These are phyloP conservation scores for Jackrogersella multiformis DNA, from an alignment of 495 filamentous ascomycete species.

Conservation along the genomic window DNA sequence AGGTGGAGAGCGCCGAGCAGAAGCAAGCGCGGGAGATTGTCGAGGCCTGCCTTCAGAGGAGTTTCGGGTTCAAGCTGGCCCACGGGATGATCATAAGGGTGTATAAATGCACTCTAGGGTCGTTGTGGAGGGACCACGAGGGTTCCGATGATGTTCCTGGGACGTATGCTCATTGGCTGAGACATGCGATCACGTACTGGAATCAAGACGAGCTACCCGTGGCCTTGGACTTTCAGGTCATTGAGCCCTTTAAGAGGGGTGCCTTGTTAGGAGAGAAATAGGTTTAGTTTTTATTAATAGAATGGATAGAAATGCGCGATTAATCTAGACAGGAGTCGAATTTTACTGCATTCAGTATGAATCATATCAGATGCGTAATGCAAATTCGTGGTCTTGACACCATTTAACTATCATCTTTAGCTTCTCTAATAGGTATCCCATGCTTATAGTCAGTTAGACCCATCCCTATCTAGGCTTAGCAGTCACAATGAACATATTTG, in stretches of 20 bases:
- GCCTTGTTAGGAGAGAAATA: conserved; percentile 48
- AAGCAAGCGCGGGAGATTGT: conserved; percentile 60
- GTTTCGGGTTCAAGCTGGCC: conserved; percentile 63
- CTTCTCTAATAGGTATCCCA: no score
- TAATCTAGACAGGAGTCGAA: background rate
- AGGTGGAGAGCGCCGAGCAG: conserved; percentile 60
- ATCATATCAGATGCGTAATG: no score
- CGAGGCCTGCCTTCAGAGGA: conserved; percentile 55
- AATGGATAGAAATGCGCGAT: background rate
- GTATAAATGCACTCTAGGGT: conserved; percentile 54
- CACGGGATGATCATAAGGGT: conserved; percentile 62
- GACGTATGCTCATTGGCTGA: conserved; percentile 60
- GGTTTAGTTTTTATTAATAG: background rate
- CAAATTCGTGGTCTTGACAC: no score
- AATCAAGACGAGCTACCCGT: conserved; percentile 49
- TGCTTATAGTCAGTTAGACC: no score
- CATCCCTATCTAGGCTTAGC: no score
- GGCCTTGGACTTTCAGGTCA: conserved; percentile 46
- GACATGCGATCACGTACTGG: conserved; percentile 53
- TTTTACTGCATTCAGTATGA: no score
- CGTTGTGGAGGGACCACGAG: conserved; percentile 58
- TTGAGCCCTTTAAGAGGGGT: conserved; percentile 53
- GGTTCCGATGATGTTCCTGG: conserved; percentile 54
- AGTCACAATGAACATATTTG: no score
- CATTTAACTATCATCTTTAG: no score